Conservation (phyloP, 2,329 filamentous ascomycete species). For the Scedosporium aurantiacum region DNA sequence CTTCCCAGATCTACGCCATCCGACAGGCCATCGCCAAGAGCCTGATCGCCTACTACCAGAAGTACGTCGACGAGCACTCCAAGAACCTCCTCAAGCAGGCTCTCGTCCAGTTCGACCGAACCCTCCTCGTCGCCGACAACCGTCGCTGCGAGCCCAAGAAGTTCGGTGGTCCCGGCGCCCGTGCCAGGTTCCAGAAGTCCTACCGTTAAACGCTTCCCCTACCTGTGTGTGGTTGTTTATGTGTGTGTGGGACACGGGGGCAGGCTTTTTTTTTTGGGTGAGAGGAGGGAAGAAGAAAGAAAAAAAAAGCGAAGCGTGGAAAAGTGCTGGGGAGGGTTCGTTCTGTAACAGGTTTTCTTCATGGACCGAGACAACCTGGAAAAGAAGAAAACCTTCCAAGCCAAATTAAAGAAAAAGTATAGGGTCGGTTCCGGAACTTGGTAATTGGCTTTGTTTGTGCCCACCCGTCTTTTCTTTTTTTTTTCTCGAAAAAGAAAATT, state of each 20-base stretch:
- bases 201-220: conserved; percentile 67
- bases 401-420: not conserved
- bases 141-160: conserved; percentile 99
- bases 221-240: not conserved
- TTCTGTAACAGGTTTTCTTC: not conserved
- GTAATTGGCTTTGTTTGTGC: not conserved
- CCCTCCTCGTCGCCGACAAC: conserved; percentile 97
- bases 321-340: conserved; percentile 16
- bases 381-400: not conserved
- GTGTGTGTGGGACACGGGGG: no score
- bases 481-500: not conserved
- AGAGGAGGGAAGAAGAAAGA: conserved; percentile 12
- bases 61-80: conserved; percentile 99
- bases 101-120: conserved; percentile 90
- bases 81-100: conserved; percentile 86
- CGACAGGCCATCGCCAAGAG: conserved; percentile 95
- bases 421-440: not conserved
- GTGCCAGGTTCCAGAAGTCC: conserved; percentile 96
- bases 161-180: conserved; percentile 86
- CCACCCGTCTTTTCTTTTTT: not conserved
- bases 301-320: conserved; percentile 11
- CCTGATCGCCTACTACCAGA: conserved; percentile 82
- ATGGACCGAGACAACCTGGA: not conserved
- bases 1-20: conserved; percentile 94
- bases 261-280: no score